These are phyloP conservation scores for Penicillium diatomitis DNA, from an alignment of 495 filamentous ascomycete genomes.

Conservation along the genomic window DNA sequence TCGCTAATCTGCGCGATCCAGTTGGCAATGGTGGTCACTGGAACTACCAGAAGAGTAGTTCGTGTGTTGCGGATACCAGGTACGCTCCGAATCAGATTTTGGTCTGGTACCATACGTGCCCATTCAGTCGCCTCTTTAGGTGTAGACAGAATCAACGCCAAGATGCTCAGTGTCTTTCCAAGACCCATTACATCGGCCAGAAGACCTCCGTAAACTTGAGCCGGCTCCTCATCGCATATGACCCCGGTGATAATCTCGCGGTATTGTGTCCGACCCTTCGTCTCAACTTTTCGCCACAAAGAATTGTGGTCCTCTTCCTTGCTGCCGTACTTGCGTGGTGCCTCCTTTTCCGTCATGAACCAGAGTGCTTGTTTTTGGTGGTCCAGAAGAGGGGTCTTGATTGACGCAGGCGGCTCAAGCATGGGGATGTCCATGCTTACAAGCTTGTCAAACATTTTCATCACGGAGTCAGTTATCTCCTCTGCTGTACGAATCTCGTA, in stretches of 20 bases:
- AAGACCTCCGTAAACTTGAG: slow-evolving; percentile 72
- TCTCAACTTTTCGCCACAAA: slow-evolving; percentile 56
- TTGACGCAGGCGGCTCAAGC: slow-evolving; percentile 51
- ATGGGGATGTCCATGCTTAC: slow-evolving; percentile 66
- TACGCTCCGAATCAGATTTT: slow-evolving; percentile 20
- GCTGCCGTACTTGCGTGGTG: slow-evolving; percentile 44
- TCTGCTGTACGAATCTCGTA: slow-evolving; percentile 61
- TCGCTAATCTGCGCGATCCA: slow-evolving; percentile 85
- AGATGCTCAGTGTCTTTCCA: slow-evolving; percentile 85
- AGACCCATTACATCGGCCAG: slow-evolving; percentile 97
- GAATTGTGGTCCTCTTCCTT: slow-evolving; percentile 55
- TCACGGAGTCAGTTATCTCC: slow-evolving; percentile 74
- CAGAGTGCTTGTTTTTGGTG: slow-evolving; percentile 89
- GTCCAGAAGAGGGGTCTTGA: slow-evolving; percentile 63
- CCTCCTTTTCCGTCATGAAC: slow-evolving; percentile 81
- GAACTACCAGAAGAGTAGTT: slow-evolving; percentile 82
- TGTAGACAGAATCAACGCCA: slow-evolving; percentile 63
- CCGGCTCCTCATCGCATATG: slow-evolving; percentile 51
- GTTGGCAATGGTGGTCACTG: slow-evolving; percentile 80
- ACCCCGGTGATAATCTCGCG: slow-evolving; percentile 78
- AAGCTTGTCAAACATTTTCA: slow-evolving; percentile 80
- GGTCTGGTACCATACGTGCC: slow-evolving; percentile 17
- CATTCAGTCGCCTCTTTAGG: slow-evolving; percentile 51
- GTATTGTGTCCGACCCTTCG: slow-evolving; percentile 50
- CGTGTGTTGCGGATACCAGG: slow-evolving; percentile 57